Base-by-base conservation (phyloP, 352 stramenopile genomes). In the Pythium aphanidermatum region DNA sequence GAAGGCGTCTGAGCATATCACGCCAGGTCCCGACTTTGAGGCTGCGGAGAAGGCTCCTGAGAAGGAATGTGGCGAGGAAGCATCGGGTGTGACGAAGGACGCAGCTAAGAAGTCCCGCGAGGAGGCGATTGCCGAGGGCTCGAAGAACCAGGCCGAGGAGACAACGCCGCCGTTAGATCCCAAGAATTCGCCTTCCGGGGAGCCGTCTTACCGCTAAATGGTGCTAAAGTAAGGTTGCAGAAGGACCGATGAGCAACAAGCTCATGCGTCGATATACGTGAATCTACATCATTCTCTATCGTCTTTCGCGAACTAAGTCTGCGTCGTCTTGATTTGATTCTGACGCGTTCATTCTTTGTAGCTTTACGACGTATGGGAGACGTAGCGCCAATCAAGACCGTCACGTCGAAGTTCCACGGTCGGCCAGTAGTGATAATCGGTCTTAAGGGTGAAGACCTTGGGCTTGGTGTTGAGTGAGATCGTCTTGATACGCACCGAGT, bases 381-480 rank as follows among this genome's bases (percentile, higher is more conserved):
- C 71, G 37, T 90, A 90, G 39, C 81, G 68, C 80, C 80, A 92
- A 41, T 90, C 74, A 50, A 52, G 79, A 31, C 58, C 63, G 17
- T 79, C 57, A 36, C 81, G 67, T 24, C 58, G 68, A 25, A 96
- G 64, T 63, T 96, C 81, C 26, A 90, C 62, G 4, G 86, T 95
- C 29, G 86, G 84, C 83, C 84, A 96, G 66, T 95, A 96, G 61
- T 92, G 74, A 49, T 94, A 94, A 57, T 95, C 85, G 5, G 75
- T 91, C 67, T 94, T 95, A 19, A 96, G 65, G n/a, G 84, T 95
- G 37, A 92, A 87, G 19, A 94, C 80, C 46, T 89, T 92, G 27
- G 76, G 74, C 46, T 95, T 95, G 2, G 77, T 92, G 46, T 96
- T 92, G 44, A 96, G 86, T 29, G 81, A 84, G 45, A 95, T 86